phyloP scores from a whole-genome alignment of 768 basidiomycete genomes.

The Mycena indigotica region DNA sequence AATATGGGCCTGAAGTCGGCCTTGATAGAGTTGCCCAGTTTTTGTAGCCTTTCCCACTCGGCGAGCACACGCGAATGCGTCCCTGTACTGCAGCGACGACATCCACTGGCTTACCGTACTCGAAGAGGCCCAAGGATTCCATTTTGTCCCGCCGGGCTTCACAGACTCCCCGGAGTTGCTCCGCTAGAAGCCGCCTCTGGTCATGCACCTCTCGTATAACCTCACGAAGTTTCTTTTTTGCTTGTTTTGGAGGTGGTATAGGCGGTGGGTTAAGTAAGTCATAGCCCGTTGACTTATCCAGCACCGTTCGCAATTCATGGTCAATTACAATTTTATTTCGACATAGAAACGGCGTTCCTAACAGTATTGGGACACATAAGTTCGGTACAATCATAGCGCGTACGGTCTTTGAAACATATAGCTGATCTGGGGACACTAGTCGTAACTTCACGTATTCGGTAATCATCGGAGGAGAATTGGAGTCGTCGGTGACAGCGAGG shows the following conservation, averaged over 20 bases:
- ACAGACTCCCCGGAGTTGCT: neutral
- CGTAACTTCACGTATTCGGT: conserved; percentile 5
- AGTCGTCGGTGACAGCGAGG: neutral
- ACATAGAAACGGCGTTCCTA: conserved; percentile 3
- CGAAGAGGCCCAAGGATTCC: neutral
- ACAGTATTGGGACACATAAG: conserved; percentile 1
- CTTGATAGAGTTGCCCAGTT: neutral
- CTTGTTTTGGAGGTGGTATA: neutral
- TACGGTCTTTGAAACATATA: neutral
- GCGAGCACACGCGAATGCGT: conserved; percentile 1
- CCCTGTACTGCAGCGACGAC: conserved; percentile 3
- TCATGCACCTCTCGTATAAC: neutral
- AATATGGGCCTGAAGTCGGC: neutral
- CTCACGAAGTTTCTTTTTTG: neutral
- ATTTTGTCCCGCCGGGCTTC: neutral
- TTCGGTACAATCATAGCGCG: neutral
- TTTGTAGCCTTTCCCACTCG: neutral
- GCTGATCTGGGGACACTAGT: neutral
- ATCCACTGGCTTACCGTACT: neutral
- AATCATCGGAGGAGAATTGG: neutral
- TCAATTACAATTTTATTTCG: conserved; percentile 1
- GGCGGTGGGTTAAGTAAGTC: conserved; percentile 4
- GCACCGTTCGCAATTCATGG: neutral
- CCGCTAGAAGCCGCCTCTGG: neutral
- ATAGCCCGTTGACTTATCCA: neutral